Evolutionary conservation across 2,329 filamentous ascomycete species (phyloP), one percentile per base, ranked within the genome.

Genomic region (Penicillium sp.): DNA sequence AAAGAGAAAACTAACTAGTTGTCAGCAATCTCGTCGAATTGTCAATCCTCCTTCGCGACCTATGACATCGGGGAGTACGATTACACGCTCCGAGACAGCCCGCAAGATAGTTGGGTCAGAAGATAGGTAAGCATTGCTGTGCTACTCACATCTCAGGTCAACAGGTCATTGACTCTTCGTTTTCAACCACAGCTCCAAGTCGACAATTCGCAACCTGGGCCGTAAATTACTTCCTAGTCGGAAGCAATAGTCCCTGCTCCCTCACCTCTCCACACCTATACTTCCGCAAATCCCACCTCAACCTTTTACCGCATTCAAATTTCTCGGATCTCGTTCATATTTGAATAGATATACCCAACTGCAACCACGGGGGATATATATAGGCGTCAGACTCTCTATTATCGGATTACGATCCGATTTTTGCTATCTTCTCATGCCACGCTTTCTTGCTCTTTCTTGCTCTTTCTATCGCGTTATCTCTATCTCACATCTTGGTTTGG

Each of bases 181-280:
- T 29, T 17, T 35, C 21, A 53, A 19, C 17, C 19, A 44, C 48
- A 75, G 73, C 47, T 66, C 69, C 49, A 77, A 73, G 62, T 73
- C 65, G 47, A 73, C 73, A 21, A 73, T 78, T 30, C 74, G 76
- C 61, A 76, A 64, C 56, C 51, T 79, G 35, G 75, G 76, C 31
- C 76, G 76, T 41, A 78, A 75, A 62, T 56, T 79, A 45, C 72
- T 77, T 48, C 71, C 68, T 26, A 68, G 67, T 50, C 64, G 70
- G 50, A 69, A 70, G 57, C 67, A 51, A 66, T 23, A 35, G 26
- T 6, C 26, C 26, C 26, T 26, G 26, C 26, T 4, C 35, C 7
- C 30, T 30, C 11, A 41, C 8, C 44, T 35, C 11, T 19, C 17
- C 17, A 45, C 13, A 17, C 44, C 29, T 31, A 31, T 15, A 17